Evolutionary conservation across 176 grass and related monocot species (phyloP), one percentile per base, ranked within the genome.

Genomic region (Musa beccarii): DNA sequence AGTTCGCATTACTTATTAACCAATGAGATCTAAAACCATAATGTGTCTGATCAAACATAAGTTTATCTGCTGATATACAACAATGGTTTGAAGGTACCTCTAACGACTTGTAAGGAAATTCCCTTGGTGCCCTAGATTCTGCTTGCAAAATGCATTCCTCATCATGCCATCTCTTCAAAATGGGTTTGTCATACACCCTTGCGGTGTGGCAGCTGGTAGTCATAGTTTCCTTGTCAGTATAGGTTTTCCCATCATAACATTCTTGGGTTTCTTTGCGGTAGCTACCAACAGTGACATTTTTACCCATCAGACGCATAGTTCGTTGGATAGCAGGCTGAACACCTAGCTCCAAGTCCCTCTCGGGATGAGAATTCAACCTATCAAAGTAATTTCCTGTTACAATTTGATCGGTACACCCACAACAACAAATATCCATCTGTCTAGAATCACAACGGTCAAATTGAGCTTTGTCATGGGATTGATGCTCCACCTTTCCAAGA

Each of bases 281-380:
- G 61, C 74, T 85, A 72, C 93, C 90, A 51, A 96, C 81, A 63
- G 70, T 76, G 82, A 96, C 81, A 76, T 84, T 92, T 86, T 90
- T 85, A 64, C 89, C 93, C 93, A 92, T 92, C 50, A 96, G 79
- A 49, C 93, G 93, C 84, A 96, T 54, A 28, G 85, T 92, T 63
- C 79, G 83, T 66, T 96, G 89, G 1, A 43, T 51, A 71, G 51
- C 54, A 82, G 76, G 62, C 63, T 59, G 66, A 82, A 78, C 80
- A 16, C 73, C 80, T 64, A 83, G 81, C 53, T 71, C 77, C 84
- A 78, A 54, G 71, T 77, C 73, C 54, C 76, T 63, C 43, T 84
- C 79, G 19, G 21, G 54, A 80, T 82, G 75, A 77, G 76, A 86
- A 21, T 75, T 53, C 13, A 59, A 59, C 53, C 34, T 28, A 25